Conservation (phyloP, 441 rosid species). For the Isatis lusitanica region DNA sequence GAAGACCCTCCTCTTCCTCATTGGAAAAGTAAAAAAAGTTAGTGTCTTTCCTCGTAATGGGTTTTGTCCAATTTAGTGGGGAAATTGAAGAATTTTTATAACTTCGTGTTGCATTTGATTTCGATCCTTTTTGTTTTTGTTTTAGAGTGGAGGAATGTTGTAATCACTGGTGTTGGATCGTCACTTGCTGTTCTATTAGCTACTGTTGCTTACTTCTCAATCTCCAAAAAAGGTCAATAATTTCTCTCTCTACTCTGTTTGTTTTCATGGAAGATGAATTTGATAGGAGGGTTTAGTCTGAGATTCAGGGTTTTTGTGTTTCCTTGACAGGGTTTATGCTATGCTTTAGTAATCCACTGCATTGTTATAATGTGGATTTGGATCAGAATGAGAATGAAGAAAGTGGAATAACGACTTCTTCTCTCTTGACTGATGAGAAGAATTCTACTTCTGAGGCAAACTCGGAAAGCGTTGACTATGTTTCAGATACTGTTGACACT, state of each 20-base stretch:
- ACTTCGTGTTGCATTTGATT: neutral
- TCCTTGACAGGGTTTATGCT: conserved; percentile 54
- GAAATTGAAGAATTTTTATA: neutral
- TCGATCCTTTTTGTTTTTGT: neutral
- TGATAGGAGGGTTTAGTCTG: neutral
- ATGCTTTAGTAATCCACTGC: conserved; percentile 36
- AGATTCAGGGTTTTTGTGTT: conserved; percentile 24
- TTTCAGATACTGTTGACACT: conserved; percentile 31
- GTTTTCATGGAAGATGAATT: neutral
- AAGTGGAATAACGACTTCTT: conserved; percentile 15
- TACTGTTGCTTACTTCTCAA: conserved; percentile 56
- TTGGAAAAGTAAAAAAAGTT: conserved; percentile 50
- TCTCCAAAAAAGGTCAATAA: conserved; percentile 52
- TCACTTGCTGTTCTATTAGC: conserved; percentile 54
- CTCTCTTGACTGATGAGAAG: conserved; percentile 35
- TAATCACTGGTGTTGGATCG: conserved; percentile 52
- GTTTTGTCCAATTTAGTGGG: neutral
- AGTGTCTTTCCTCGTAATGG: neutral
- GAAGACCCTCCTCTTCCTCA: conserved; percentile 42
- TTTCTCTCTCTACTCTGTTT: conserved; percentile 2
- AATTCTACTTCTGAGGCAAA: conserved; percentile 33
- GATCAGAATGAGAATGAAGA: conserved; percentile 32
- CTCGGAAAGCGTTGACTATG: conserved; percentile 28
- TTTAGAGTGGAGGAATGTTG: conserved; percentile 48
- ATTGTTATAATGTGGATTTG: conserved; percentile 27